These are phyloP conservation scores for Aspergillus aculeatinus DNA, from an alignment of 2,329 filamentous ascomycete species.

Conservation along the genomic window DNA sequence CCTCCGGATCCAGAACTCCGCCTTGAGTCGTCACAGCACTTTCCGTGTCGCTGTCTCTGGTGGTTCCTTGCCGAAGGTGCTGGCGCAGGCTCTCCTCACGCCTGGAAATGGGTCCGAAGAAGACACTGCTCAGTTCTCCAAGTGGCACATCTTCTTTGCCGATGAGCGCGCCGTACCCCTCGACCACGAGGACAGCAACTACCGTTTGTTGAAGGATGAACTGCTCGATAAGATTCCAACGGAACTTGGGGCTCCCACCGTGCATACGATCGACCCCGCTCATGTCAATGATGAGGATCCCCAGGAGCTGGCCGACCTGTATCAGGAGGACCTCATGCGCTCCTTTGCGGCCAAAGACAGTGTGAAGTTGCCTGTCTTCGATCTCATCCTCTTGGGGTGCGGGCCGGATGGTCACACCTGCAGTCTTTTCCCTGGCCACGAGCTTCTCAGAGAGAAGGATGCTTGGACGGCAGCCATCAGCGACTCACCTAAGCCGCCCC, in stretches of 20 bases:
- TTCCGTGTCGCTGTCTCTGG: conserved; percentile 95
- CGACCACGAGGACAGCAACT: conserved; percentile 92
- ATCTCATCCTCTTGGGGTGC: conserved; percentile 87
- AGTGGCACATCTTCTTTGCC: conserved; percentile 98
- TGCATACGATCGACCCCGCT: conserved; percentile 74
- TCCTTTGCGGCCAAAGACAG: conserved; percentile 90
- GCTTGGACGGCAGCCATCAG: conserved; percentile 92
- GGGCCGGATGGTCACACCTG: conserved; percentile 97
- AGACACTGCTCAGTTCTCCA: conserved; percentile 71
- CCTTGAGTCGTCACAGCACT: conserved; percentile 72
- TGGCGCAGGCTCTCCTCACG: conserved; percentile 78
- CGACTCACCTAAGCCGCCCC: conserved; percentile 92
- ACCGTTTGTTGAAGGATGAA: conserved; percentile 80
- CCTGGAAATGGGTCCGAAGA: conserved; percentile 50
- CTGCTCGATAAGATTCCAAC: conserved; percentile 83
- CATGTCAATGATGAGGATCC: conserved; percentile 72
- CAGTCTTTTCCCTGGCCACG: conserved; percentile 89
- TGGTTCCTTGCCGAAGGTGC: conserved; percentile 83
- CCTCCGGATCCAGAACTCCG: conserved; percentile 75
- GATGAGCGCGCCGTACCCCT: conserved; percentile 94
- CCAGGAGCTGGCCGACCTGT: conserved; percentile 89
- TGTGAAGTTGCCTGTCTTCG: conserved; percentile 91
- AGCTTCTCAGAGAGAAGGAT: conserved; percentile 77
- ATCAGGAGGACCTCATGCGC: conserved; percentile 82
- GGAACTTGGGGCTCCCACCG: conserved; percentile 63